Percentiles rank a stretch among this genome's conserved stretches.
These are phyloP conservation scores for Ceratobasidium sp. DNA, from an alignment of 1,284 basidiomycete genomes.

Conservation along the genomic window DNA sequence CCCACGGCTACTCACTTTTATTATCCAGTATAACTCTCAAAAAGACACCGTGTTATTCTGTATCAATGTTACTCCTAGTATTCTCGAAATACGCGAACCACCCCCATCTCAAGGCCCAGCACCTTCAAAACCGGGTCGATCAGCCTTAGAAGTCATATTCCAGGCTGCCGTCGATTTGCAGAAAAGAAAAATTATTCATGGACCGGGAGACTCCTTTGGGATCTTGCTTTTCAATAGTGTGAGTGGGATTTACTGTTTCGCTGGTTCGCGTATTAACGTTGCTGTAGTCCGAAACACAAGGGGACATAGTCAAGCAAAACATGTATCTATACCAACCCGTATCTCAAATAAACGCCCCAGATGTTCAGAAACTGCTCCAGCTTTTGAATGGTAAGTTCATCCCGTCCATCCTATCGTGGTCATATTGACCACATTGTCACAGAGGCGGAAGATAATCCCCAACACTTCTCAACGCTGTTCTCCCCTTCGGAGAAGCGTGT, in stretches of 20 bases:
- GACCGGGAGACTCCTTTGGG: constrained; percentile 88
- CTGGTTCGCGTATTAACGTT: constrained; percentile 4
- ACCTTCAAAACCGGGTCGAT: constrained; percentile 69
- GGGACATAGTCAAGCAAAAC: constrained; percentile 76
- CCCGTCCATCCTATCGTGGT: not conserved
- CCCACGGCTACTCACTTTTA: not conserved
- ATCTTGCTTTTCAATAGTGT: constrained; percentile 94
- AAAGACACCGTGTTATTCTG: constrained; percentile 90
- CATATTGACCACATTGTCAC: not conserved
- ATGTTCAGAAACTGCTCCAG: constrained; percentile 76
- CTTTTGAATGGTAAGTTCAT: constrained; percentile 69
- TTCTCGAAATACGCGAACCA: constrained; percentile 75
- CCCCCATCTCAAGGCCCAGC: constrained; percentile 59
- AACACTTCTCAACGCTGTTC: constrained; percentile 48
- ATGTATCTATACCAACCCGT: constrained; percentile 82
- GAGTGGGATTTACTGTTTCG: constrained; percentile 51
- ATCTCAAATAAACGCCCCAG: constrained; percentile 79
- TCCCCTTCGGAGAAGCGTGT: constrained; percentile 47
- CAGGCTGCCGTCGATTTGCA: constrained; percentile 85
- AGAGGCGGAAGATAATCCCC: constrained; percentile 52
- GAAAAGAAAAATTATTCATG: constrained; percentile 88
- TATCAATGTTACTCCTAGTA: constrained; percentile 91
- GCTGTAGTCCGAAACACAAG: constrained; percentile 56
- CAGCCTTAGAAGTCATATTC: constrained; percentile 53
- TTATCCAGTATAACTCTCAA: constrained; percentile 24